Percentiles rank a stretch among this genome's conserved stretches.
These are phyloP conservation scores for Stromatinia cepivora DNA, from an alignment of 2,329 filamentous ascomycete genomes.

Conservation along the genomic window DNA sequence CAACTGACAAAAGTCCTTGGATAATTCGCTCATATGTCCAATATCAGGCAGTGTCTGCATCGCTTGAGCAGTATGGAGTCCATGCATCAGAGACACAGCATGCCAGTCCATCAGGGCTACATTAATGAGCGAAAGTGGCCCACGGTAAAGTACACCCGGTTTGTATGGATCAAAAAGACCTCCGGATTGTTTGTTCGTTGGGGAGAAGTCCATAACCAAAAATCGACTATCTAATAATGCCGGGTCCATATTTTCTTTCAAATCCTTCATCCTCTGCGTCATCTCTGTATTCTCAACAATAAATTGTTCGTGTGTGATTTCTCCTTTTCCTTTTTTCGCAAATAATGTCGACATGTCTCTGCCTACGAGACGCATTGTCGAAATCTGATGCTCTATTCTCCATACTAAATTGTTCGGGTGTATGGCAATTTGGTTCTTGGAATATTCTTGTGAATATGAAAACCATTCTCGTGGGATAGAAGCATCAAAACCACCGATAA, in stretches of 20 bases:
- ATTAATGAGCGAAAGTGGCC: conserved; percentile 72
- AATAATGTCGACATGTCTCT: conserved; percentile 80
- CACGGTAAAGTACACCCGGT: conserved; percentile 68
- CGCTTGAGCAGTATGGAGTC: conserved; percentile 65
- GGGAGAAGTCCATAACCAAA: conserved; percentile 63
- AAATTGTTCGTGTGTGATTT: conserved; percentile 67
- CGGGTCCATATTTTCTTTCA: conserved; percentile 60
- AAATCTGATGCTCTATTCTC: conserved; percentile 66
- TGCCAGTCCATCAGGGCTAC: conserved; percentile 75
- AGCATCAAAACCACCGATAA: conserved; percentile 77
- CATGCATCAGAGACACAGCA: conserved; percentile 77
- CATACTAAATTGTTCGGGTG: conserved; percentile 64
- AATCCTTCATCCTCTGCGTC: conserved; percentile 48
- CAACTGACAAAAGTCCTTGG: conserved; percentile 71
- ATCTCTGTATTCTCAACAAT: conserved; percentile 58
- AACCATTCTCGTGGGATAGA: conserved; percentile 80
- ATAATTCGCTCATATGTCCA: conserved; percentile 58
- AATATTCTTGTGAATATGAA: conserved; percentile 50
- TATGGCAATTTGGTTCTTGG: conserved; percentile 55
- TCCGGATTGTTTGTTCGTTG: conserved; percentile 27
- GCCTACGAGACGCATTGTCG: conserved; percentile 69
- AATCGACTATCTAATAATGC: conserved; percentile 60
- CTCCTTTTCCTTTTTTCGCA: conserved; percentile 63
- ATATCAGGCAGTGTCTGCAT: conserved; percentile 49
- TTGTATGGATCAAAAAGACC: conserved; percentile 73